Evolutionary conservation across 2,329 filamentous ascomycete genomes (phyloP).

Genomic region (Fragosphaeria purpurea): DNA sequence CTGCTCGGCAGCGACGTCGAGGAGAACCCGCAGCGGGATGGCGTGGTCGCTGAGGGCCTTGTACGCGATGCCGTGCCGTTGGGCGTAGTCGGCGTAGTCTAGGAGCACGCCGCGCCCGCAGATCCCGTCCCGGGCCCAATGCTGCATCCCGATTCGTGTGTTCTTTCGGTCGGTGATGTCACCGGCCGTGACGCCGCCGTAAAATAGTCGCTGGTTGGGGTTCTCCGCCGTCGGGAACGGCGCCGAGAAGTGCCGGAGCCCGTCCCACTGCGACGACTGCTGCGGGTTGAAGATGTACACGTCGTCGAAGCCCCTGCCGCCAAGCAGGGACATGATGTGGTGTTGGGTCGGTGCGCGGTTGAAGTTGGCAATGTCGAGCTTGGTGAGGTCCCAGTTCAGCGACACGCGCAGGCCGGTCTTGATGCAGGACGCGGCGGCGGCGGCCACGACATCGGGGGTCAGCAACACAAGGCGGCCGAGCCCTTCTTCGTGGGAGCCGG

Average conservation of each 20-base stretch:
- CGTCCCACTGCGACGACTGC: slow-evolving; percentile 38
- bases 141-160: slow-evolving; percentile 31
- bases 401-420: slow-evolving; percentile 39
- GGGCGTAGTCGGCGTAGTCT: slow-evolving; percentile 37
- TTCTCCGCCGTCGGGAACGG: slow-evolving; percentile 24
- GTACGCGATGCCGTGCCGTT: slow-evolving; percentile 25
- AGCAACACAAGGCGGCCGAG: slow-evolving; percentile 40
- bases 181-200: slow-evolving; percentile 34
- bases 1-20: slow-evolving; percentile 29
- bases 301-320: slow-evolving; percentile 22
- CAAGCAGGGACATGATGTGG: slow-evolving; percentile 30
- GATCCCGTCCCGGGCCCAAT: slow-evolving; percentile 30
- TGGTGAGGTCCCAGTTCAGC: slow-evolving; percentile 31
- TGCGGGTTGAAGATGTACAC: slow-evolving; percentile 36
- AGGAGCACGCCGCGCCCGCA: slow-evolving; percentile 40
- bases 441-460: slow-evolving; percentile 40
- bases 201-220: slow-evolving; percentile 31
- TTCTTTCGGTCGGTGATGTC: slow-evolving; percentile 35
- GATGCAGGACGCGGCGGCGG: slow-evolving; percentile 39
- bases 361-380: slow-evolving; percentile 21
- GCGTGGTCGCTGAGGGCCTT: slow-evolving; percentile 28
- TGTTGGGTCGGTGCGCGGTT: slow-evolving; percentile 16
- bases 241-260: slow-evolving; percentile 37
- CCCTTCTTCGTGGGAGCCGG: slow-evolving; percentile 39
- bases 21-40: slow-evolving; percentile 20